Percentiles rank a stretch among this genome's conserved stretches.
Evolutionary conservation across 2,329 filamentous ascomycete species (phyloP).

Genomic region (Fusarium subglutinans): DNA sequence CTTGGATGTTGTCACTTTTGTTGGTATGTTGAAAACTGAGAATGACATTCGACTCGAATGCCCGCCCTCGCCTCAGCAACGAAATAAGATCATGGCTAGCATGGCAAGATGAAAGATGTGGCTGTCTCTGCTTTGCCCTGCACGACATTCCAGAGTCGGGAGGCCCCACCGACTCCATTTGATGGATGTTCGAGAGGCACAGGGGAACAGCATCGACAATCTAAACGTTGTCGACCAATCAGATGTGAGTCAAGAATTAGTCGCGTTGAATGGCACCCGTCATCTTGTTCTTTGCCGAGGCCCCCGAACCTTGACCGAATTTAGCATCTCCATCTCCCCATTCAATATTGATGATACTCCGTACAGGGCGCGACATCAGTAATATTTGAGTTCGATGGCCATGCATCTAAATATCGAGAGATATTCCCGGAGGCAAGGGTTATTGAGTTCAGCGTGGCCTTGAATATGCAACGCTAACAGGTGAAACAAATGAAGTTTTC

Average conservation of each 20-base stretch:
- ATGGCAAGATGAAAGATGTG: constrained; percentile 21
- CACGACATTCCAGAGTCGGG: constrained; percentile 40
- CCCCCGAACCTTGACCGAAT: constrained; percentile 38
- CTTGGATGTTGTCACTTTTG: not conserved
- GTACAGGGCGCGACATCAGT: not conserved
- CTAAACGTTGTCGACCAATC: constrained; percentile 33
- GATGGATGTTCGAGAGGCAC: not conserved
- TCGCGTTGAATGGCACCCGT: constrained; percentile 7
- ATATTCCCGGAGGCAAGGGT: not conserved
- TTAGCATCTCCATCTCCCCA: constrained; percentile 22
- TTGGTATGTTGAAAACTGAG: not conserved
- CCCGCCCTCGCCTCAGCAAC: constrained; percentile 2
- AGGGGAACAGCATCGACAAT: constrained; percentile 31
- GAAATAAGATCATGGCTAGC: not conserved
- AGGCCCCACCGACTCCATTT: constrained; percentile 39
- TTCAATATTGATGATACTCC: constrained; percentile 7
- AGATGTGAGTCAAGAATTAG: not conserved
- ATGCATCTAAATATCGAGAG: not conserved
- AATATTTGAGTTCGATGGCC: not conserved
- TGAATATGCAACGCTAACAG: not conserved
- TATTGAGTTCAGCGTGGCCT: not conserved
- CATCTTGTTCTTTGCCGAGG: constrained; percentile 33
- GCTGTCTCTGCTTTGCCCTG: constrained; percentile 38
- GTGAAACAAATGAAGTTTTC: constrained; percentile 27
- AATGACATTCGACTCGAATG: not conserved